Conservation (phyloP, 139 green algal species). For the Nannochloris sp. region DNA sequence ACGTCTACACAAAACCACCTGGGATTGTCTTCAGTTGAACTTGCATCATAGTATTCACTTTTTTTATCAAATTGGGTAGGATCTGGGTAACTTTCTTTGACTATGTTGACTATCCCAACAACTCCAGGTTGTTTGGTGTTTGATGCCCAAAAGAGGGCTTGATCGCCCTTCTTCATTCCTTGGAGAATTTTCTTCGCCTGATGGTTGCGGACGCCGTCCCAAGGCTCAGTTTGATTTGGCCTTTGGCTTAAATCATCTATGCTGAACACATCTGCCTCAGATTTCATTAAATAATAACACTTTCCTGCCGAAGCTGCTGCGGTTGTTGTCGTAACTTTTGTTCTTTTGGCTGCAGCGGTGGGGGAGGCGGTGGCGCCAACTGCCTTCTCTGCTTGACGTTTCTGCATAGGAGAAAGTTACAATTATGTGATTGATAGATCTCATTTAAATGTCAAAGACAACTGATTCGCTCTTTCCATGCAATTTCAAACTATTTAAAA, state of each 20-base stretch:
- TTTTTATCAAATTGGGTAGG: conserved; percentile 38
- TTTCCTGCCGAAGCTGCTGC: neutral
- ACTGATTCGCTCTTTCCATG: neutral
- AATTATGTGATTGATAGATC: too few relatives aligned
- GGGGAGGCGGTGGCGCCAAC: neutral
- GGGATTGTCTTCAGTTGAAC: conserved; percentile 25
- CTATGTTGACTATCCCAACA: conserved; percentile 49
- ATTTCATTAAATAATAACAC: conserved; percentile 38
- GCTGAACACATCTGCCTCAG: conserved; percentile 52
- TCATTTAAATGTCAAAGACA: too few relatives aligned
- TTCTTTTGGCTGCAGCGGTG: neutral
- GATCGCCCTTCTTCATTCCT: conserved; percentile 46
- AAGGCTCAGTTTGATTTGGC: conserved; percentile 32
- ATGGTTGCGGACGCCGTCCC: conserved; percentile 63
- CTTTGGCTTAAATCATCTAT: conserved; percentile 46
- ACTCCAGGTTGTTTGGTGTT: conserved; percentile 45
- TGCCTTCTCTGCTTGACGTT: neutral
- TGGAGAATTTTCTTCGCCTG: conserved; percentile 66
- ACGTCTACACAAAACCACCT: conserved; percentile 54
- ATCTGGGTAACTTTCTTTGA: conserved; percentile 48
- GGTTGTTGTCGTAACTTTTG: neutral
- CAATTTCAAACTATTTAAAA: neutral
- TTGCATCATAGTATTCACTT: conserved; percentile 53
- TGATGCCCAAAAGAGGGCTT: conserved; percentile 59
- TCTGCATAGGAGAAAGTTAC: too few relatives aligned